These are phyloP conservation scores for Ustilago curta DNA, from an alignment of 1,284 basidiomycete species.

Conservation along the genomic window DNA sequence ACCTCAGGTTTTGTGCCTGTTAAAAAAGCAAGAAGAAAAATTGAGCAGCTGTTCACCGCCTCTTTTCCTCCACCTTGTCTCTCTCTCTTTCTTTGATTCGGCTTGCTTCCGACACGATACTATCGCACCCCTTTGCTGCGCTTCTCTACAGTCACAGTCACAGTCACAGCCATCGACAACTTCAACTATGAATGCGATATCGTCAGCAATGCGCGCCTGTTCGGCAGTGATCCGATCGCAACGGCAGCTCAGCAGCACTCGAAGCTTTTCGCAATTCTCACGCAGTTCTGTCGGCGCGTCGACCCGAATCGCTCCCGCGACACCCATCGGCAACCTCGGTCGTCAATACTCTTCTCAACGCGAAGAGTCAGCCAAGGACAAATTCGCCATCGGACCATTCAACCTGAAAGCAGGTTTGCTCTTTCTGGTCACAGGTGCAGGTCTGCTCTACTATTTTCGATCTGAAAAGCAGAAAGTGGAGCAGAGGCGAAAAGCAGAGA, in stretches of 20 bases:
- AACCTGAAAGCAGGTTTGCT: conserved; percentile 84
- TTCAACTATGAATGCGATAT: conserved; percentile 21
- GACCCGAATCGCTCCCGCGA: background rate
- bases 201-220: conserved; percentile 13
- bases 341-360: conserved; percentile 26
- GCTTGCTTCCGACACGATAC: conserved; percentile 2
- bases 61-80: conserved; percentile 11
- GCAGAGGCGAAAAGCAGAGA: conserved; percentile 47
- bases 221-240: conserved; percentile 21
- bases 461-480: conserved; percentile 77
- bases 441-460: conserved; percentile 88
- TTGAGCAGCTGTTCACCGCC: background rate
- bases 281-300: conserved; percentile 9
- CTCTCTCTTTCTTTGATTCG: background rate
- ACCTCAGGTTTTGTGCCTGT: conserved; percentile 16
- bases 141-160: background rate
- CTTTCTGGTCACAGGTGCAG: conserved; percentile 84
- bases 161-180: background rate
- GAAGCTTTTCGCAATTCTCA: conserved; percentile 14
- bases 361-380: conserved; percentile 49
- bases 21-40: conserved; percentile 13
- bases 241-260: conserved; percentile 7
- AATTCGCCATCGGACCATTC: conserved; percentile 75
- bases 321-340: background rate
- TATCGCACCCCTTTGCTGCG: background rate